These are phyloP conservation scores for Gamarada debralockiae DNA, from an alignment of 495 filamentous ascomycete genomes.

Conservation along the genomic window DNA sequence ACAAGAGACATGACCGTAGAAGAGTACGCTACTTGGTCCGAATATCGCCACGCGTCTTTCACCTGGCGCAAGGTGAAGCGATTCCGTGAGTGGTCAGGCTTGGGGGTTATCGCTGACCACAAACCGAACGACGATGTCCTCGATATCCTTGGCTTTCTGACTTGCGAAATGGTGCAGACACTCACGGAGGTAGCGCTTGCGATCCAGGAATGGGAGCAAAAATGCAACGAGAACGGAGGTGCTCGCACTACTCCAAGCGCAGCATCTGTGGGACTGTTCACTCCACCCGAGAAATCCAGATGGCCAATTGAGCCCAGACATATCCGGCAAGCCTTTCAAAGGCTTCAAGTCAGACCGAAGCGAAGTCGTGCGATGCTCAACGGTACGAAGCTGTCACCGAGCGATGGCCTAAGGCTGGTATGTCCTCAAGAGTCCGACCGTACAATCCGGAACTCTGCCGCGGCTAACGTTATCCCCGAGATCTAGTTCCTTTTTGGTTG, in stretches of 20 bases:
- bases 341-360: neutral
- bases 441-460: too few relatives aligned
- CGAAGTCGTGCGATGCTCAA: neutral
- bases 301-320: neutral
- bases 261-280: neutral
- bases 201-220: neutral
- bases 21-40: constrained; percentile 95
- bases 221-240: neutral
- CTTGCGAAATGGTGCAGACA: constrained; percentile 95
- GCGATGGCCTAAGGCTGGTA: too few relatives aligned
- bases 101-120: constrained; percentile 86
- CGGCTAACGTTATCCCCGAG: too few relatives aligned
- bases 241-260: neutral
- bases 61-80: constrained; percentile 97
- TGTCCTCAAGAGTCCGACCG: too few relatives aligned
- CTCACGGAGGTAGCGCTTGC: constrained; percentile 83
- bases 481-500: too few relatives aligned
- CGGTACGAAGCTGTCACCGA: too few relatives aligned
- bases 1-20: constrained; percentile 93
- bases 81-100: constrained; percentile 97
- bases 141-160: constrained; percentile 92
- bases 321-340: neutral
- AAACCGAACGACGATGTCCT: constrained; percentile 97
- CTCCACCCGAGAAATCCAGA: neutral
- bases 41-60: constrained; percentile 93